These are phyloP conservation scores for Alternaria sp. DNA, from an alignment of 2,329 filamentous ascomycete species.

Conservation along the genomic window DNA sequence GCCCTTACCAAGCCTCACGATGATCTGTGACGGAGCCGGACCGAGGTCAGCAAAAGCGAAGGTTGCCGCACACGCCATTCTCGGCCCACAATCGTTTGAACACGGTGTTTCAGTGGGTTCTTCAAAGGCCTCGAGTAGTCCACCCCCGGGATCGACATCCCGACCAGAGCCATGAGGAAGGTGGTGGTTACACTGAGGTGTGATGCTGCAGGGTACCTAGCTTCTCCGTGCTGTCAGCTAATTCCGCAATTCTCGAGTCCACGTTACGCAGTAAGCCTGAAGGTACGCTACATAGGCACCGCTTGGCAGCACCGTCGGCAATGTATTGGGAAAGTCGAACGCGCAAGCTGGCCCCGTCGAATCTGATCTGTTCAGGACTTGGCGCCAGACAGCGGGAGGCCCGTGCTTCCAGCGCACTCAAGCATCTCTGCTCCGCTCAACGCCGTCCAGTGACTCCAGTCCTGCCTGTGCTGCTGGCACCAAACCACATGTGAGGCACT, in stretches of 20 bases:
- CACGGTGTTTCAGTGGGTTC: constrained; percentile 24
- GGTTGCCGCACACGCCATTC: constrained; percentile 18
- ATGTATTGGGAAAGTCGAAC: not conserved
- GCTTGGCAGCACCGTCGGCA: not conserved
- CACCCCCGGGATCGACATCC: constrained; percentile 20
- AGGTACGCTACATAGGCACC: constrained; percentile 1
- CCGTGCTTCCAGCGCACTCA: constrained; percentile 22
- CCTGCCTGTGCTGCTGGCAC: constrained; percentile 21
- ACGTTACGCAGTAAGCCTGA: constrained; percentile 6
- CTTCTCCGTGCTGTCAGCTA: constrained; percentile 26
- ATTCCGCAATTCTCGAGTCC: constrained; percentile 10
- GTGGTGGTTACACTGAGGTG: constrained; percentile 36
- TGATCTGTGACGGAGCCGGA: not conserved
- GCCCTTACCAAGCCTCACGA: constrained; percentile 1
- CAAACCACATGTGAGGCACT: constrained; percentile 5
- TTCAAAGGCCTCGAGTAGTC: not conserved
- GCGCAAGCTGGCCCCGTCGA: not conserved
- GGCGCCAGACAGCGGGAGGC: constrained; percentile 15
- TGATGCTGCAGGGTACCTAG: constrained; percentile 26
- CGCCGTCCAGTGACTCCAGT: not conserved
- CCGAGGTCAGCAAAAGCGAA: not conserved
- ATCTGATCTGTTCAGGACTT: constrained; percentile 8
- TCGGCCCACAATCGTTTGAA: constrained; percentile 12
- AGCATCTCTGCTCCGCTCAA: constrained; percentile 14
- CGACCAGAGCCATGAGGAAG: constrained; percentile 20